A percentile compares a stretch with the other conserved stretches of the same genome.
Conservation (phyloP, 1,284 basidiomycete genomes). For the Sporisorium reilianum region DNA sequence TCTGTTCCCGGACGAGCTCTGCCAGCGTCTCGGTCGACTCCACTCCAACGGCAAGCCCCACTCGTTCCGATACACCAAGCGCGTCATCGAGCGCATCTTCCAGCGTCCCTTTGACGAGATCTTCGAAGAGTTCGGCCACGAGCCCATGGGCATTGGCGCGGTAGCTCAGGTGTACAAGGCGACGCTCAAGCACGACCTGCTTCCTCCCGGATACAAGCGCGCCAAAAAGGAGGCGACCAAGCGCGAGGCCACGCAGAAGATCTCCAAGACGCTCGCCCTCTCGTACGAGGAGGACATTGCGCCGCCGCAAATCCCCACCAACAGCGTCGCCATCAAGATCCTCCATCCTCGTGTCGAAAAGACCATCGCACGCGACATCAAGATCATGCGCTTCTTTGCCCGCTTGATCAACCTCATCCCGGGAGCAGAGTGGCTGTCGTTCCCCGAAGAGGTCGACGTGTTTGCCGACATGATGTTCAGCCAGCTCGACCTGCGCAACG, state of each 20-base stretch:
- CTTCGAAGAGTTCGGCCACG: conserved; percentile 88
- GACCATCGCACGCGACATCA: conserved; percentile 86
- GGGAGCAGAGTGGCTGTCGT: conserved; percentile 94
- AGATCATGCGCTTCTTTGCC: conserved; percentile 95
- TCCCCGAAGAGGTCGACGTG: conserved; percentile 93
- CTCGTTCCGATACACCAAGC: conserved; percentile 82
- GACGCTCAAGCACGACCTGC: conserved; percentile 82
- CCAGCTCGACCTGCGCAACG: conserved; percentile 90
- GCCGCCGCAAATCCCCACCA: conserved; percentile 59
- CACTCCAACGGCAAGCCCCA: conserved; percentile 92
- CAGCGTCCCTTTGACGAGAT: conserved; percentile 79
- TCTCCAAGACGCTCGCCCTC: conserved; percentile 56
- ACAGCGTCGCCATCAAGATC: conserved; percentile 91
- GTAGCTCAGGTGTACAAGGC: conserved; percentile 96
- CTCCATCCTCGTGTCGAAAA: conserved; percentile 83
- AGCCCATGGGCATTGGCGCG: conserved; percentile 94
- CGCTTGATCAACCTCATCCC: conserved; percentile 82
- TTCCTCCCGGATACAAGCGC: conserved; percentile 74
- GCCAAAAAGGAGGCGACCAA: conserved; percentile 39
- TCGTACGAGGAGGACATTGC: conserved; percentile 59
- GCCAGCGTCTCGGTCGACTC: conserved; percentile 84
- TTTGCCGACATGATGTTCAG: conserved; percentile 98
- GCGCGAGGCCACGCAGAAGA: conserved; percentile 27
- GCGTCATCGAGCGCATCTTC: conserved; percentile 87
- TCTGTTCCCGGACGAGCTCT: conserved; percentile 92